Evolutionary conservation across 495 filamentous ascomycete species (phyloP).

Genomic region (Neurospora tetraspora): DNA sequence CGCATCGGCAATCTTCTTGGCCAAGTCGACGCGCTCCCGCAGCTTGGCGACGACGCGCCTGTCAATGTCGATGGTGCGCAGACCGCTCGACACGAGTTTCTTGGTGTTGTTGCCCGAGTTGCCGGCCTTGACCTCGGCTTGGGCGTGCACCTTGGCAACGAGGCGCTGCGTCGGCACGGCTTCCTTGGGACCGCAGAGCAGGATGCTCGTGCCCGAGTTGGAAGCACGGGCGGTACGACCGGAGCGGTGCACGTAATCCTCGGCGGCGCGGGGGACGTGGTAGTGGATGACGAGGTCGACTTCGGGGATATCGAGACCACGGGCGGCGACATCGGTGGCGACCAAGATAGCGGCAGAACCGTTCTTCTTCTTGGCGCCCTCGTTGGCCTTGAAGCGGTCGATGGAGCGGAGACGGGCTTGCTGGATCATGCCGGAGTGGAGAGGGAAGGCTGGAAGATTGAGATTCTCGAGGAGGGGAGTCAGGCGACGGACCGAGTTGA

Average conservation of each 20-base stretch:
- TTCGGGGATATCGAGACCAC: slow-evolving; percentile 85
- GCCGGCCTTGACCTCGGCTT: slow-evolving; percentile 21
- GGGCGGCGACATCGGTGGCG: slow-evolving; percentile 93
- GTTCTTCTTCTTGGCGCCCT: slow-evolving; percentile 20
- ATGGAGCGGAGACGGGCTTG: slow-evolving; percentile 91
- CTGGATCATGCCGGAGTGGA: slow-evolving; percentile 92
- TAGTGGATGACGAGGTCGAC: slow-evolving; percentile 89
- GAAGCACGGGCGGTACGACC: slow-evolving; percentile 86
- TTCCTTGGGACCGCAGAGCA: slow-evolving; percentile 89
- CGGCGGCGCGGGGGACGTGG: slow-evolving; percentile 84
- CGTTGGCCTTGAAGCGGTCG: slow-evolving; percentile 71
- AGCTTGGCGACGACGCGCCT: slow-evolving; percentile 65
- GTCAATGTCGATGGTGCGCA: slow-evolving; percentile 68
- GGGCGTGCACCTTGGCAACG: slow-evolving; percentile 73
- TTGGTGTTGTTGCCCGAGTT: slow-evolving; percentile 52
- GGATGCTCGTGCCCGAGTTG: slow-evolving; percentile 63
- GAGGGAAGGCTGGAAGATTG: slow-evolving; percentile 60
- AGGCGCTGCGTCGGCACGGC: slow-evolving; percentile 73
- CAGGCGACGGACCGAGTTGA: slow-evolving; percentile 81
- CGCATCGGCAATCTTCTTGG: slow-evolving; percentile 77
- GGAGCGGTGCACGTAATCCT: slow-evolving; percentile 91
- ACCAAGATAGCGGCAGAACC: slow-evolving; percentile 59
- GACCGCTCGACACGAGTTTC: slow-evolving; percentile 3
- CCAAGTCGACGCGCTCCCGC: slow-evolving; percentile 60
- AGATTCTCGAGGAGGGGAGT: slow-evolving; percentile 78